Evolutionary conservation across 352 stramenopile species (phyloP), one percentile per base, ranked within the genome.

Genomic region (Pythium sukuiense): DNA sequence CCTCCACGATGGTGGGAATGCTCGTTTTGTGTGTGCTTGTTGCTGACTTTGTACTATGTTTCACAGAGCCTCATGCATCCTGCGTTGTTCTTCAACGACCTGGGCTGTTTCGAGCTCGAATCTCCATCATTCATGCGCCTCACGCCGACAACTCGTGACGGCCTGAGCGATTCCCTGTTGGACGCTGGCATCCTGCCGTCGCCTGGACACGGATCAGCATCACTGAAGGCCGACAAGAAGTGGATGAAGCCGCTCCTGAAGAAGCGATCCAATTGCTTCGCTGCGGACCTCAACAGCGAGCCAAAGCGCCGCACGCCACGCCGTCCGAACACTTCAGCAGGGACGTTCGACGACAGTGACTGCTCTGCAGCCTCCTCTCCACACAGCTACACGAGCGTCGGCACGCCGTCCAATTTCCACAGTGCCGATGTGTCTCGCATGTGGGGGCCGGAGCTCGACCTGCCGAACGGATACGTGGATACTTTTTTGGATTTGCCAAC

Each of bases 401-500:
- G 81, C 2, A 92, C 85, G 18, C 83, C 81, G 27, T 90, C 85
- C 16, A 89, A 88, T 68, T 85, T 90, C 41, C 43, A 55, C 45
- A 81, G 69, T 45, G 69, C 67, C 13, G 76, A 79, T 20, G 71
- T 75, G 11, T 62, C 77, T 5, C 76, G 76, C 67, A 72, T 88
- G 63, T 93, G 83, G 81, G 81, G 83, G 6, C 78, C 75, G 0
- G 85, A 90, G 29, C 57, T 92, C 11, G 81, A 91, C 41, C 83
- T 93, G 32, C 55, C 49, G 6, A 70, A 55, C n/a, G 76, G 53
- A 37, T 82, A 87, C 57, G 80, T 81, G 20, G 79, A 92, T 53
- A 92, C 83, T 7, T 93, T 93, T 52, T 61, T 93, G 9, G 85
- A 93, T 65, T 61, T 92, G 3, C 81, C 81, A 9, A 92, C 81